phyloP scores from a whole-genome alignment of 176 grass and related monocot genomes.

The Pontederia crassipes region DNA sequence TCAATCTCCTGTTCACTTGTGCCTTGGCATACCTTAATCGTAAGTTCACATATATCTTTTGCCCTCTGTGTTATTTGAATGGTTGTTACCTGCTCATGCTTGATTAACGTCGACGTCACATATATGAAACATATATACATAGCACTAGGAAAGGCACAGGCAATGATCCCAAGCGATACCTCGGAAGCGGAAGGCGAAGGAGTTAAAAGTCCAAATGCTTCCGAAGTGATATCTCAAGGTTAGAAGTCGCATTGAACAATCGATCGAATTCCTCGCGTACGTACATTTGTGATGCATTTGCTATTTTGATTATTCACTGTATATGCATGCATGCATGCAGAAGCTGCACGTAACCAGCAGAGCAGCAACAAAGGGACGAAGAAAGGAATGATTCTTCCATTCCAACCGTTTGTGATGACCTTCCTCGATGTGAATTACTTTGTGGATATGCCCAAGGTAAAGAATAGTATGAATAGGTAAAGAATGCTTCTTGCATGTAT shows the following conservation, averaged over 20 bases:
- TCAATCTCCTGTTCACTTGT: conserved; percentile 53
- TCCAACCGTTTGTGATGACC: conserved; percentile 56
- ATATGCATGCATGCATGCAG: not conserved
- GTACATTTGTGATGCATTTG: too few relatives aligned
- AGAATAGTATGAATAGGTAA: not conserved
- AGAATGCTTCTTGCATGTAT: not conserved
- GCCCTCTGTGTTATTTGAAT: not conserved
- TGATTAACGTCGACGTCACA: not conserved
- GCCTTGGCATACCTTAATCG: conserved; percentile 46
- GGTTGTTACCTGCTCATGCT: not conserved
- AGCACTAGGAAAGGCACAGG: conserved; percentile 51
- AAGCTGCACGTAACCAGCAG: not conserved
- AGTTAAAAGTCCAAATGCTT: not conserved
- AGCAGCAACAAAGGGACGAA: conserved; percentile 11
- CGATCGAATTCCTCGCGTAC: too few relatives aligned
- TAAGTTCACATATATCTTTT: conserved; percentile 17
- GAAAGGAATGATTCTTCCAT: conserved; percentile 61
- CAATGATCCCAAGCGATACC: conserved; percentile 15
- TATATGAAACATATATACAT: conserved; percentile 11
- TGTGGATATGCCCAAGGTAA: conserved; percentile 59
- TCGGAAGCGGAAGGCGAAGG: conserved; percentile 10
- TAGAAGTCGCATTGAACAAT: not conserved
- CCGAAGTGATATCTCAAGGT: conserved; percentile 24
- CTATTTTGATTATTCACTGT: too few relatives aligned
- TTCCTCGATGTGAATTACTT: conserved; percentile 63